Evolutionary conservation across 1,139 yeast species (phyloP).

Genomic region (Tardiomyces digboiensis): DNA sequence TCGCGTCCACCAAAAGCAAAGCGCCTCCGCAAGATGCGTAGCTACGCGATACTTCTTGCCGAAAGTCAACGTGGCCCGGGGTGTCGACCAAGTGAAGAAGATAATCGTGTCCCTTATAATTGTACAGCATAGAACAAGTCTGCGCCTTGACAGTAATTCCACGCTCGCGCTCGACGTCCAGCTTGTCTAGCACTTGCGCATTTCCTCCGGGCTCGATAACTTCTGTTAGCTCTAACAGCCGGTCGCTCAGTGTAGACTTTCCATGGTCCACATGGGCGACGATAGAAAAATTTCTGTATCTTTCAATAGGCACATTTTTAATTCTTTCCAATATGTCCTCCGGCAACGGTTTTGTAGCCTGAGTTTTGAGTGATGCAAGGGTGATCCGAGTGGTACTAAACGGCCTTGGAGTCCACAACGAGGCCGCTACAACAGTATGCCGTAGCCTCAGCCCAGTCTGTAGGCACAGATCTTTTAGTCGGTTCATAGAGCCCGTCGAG

Average conservation of each 20-base stretch:
- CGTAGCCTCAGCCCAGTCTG: too few species aligned
- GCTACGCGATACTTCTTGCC: constrained; percentile 60
- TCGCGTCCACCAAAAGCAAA: constrained; percentile 67
- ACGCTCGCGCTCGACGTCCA: constrained; percentile 59
- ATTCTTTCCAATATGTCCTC: constrained; percentile 39
- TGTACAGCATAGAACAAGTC: constrained; percentile 54
- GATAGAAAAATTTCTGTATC: constrained; percentile 84
- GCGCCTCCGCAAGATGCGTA: constrained; percentile 55
- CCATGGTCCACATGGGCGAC: constrained; percentile 99
- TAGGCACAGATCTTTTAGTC: too few species aligned
- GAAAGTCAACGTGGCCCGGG: constrained; percentile 86
- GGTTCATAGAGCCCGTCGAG: too few species aligned
- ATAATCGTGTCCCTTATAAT: constrained; percentile 44
- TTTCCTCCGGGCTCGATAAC: constrained; percentile 72
- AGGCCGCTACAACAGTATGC: too few species aligned
- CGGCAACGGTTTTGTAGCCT: background rate
- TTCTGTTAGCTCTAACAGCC: constrained; percentile 79
- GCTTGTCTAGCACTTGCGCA: constrained; percentile 81
- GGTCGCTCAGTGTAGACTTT: constrained; percentile 82
- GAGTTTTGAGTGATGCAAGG: background rate
- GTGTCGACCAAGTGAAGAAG: constrained; percentile 65
- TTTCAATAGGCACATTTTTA: constrained; percentile 63
- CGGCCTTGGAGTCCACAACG: too few species aligned
- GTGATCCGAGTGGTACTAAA: background rate
- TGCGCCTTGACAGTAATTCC: constrained; percentile 60